phyloP scores from a whole-genome alignment of 2,329 filamentous ascomycete species.

The Trichoderma pleuroti region DNA sequence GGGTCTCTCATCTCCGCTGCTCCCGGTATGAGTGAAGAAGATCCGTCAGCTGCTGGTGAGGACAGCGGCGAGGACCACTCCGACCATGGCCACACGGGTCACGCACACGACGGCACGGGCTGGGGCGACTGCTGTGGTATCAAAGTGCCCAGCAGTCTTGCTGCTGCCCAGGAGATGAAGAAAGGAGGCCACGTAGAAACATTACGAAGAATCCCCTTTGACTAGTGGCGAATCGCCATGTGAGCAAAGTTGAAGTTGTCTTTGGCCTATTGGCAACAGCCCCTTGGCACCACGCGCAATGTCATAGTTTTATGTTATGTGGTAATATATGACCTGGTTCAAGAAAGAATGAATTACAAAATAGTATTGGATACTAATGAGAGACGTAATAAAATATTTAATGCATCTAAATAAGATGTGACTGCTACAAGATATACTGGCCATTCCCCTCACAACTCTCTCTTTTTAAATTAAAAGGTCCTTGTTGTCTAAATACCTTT shows the following conservation, averaged over 20 bases:
- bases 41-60: conserved; percentile 45
- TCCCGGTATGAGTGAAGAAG: conserved; percentile 73
- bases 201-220: conserved; percentile 76
- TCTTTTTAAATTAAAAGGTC: neutral
- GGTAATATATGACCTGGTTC: neutral
- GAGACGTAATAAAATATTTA: no score
- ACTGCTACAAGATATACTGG: neutral
- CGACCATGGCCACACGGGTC: conserved; percentile 59
- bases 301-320: neutral
- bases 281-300: no score
- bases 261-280: no score
- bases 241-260: no score
- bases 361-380: neutral
- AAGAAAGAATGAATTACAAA: neutral
- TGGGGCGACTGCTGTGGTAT: conserved; percentile 99
- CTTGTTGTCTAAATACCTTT: neutral
- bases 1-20: conserved; percentile 77
- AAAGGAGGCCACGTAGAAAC: conserved; percentile 62
- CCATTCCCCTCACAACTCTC: neutral
- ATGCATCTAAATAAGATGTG: neutral
- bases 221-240: conserved; percentile 44
- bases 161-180: conserved; percentile 82
- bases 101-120: conserved; percentile 59
- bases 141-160: conserved; percentile 90
- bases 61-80: conserved; percentile 57